Base-by-base conservation (phyloP, 805 yeast species). In the Lipomyces kockii region DNA sequence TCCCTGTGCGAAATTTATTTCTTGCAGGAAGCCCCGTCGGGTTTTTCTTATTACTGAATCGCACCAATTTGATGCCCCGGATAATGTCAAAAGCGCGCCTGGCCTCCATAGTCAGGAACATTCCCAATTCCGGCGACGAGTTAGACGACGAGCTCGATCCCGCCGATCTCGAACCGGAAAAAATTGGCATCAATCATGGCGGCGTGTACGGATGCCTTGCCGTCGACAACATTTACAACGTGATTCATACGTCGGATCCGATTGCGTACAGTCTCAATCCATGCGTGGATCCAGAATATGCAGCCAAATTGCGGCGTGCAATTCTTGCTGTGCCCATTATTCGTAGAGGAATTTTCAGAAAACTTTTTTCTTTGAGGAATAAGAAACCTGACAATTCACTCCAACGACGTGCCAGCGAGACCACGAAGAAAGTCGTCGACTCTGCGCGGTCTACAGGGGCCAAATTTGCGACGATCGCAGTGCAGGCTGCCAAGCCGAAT, bases 211-310 rank as follows among this genome's bases (percentile, higher is more conserved):
- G 83, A 0, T 80, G 83, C 61, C 92, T 95, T 2, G 87, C 86
- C 35, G 91, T 89, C 70, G 78, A 81, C 1, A 89, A 90, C 73
- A 77, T 90, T 46, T 95, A 90, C 79, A 94, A 94, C 75, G 79
- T 95, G 7, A 89, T 89, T 77, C 97, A 94, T 76, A 90, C 92
- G 0, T 90, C 96, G 73, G 99, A 94, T 76, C 97, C 98, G 1
- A 88, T 95, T 51, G 96, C 96, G 0, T 92, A 91, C 75, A 80
- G 97, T 65, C 80, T 94, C 69, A 97, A 92, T 75, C 97, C 98
- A 0, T 80, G 94, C 56, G 86, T 93, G 7, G 81, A 84, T 69
- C 82, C 78, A 3, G 74, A 73, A 17, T 62, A 68, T 34, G 77
- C 80, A 0, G 64, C 63, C 29, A 63, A 63, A 12, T 65, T 80